phyloP scores from a whole-genome alignment of 2,329 filamentous ascomycete species.

The Davidsoniella australis region DNA sequence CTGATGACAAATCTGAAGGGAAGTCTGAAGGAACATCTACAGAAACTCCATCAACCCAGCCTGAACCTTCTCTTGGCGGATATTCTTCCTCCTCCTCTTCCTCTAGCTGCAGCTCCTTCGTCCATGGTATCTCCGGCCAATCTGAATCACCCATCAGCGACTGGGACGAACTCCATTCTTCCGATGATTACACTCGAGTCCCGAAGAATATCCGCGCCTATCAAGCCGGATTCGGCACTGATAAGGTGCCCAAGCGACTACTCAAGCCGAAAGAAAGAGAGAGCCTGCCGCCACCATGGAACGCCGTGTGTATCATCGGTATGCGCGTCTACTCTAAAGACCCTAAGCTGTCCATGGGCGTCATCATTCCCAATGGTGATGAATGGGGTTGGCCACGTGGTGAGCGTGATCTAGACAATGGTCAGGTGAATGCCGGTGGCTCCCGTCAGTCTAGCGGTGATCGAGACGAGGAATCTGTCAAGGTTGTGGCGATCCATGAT shows the following conservation, averaged over 20 bases:
- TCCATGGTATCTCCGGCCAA: slow-evolving; percentile 25
- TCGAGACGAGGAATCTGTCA: slow-evolving; percentile 8
- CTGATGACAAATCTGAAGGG: slow-evolving; percentile 12
- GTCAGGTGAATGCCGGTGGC: slow-evolving; percentile 37
- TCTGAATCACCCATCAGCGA: slow-evolving; percentile 43
- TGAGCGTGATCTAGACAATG: slow-evolving; percentile 37
- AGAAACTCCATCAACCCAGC: slow-evolving; percentile 6
- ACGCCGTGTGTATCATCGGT: slow-evolving; percentile 43
- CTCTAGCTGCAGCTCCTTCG: slow-evolving; percentile 36
- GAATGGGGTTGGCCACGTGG: slow-evolving; percentile 41
- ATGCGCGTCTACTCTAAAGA: slow-evolving; percentile 45
- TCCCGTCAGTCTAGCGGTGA: background rate
- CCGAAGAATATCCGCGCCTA: slow-evolving; percentile 19
- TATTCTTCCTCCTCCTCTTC: slow-evolving; percentile 39
- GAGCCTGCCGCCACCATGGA: slow-evolving; percentile 40
- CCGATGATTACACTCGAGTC: slow-evolving; percentile 38
- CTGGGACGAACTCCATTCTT: slow-evolving; percentile 41
- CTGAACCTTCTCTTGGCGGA: background rate
- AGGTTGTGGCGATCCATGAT: background rate
- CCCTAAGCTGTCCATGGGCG: slow-evolving; percentile 32
- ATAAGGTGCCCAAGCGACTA: slow-evolving; percentile 20
- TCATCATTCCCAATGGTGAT: slow-evolving; percentile 40
- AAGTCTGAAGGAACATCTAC: slow-evolving; percentile 13
- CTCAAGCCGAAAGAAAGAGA: slow-evolving; percentile 39
- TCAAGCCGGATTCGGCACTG: slow-evolving; percentile 19